Evolutionary conservation across 306 rosid genomes (phyloP).

Genomic region (Cucumis cinereus): DNA sequence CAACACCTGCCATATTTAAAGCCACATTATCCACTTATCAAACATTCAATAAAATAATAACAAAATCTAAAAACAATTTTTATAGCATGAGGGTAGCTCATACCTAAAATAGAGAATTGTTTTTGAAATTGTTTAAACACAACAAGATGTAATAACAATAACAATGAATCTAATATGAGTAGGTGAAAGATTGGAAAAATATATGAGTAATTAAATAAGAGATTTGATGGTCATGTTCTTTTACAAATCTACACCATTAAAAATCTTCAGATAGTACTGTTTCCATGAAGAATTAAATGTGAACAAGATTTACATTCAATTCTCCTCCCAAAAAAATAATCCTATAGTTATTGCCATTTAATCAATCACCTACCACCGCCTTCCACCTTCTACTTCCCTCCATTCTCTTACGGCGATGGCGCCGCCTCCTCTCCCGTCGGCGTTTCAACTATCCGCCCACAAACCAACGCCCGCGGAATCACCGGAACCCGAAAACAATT

Average conservation of each 20-base stretch:
- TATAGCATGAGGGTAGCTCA: too few relatives aligned
- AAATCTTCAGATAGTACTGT: slow-evolving; percentile 10
- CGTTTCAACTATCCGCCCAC: slow-evolving; percentile 20
- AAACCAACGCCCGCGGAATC: slow-evolving; percentile 48
- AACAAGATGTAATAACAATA: too few relatives aligned
- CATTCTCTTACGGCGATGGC: background rate
- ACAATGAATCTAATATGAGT: too few relatives aligned
- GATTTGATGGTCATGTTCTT: background rate
- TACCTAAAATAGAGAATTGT: too few relatives aligned
- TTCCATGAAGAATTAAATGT: slow-evolving; percentile 1
- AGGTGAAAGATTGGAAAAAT: background rate
- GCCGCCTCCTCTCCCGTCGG: background rate
- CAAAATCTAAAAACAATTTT: background rate
- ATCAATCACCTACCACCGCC: background rate
- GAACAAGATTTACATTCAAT: background rate
- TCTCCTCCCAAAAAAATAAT: background rate
- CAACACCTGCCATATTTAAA: background rate
- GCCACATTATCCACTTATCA: background rate
- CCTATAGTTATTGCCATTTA: slow-evolving; percentile 1
- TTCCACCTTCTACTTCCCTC: background rate
- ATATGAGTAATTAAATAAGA: background rate
- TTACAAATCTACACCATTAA: slow-evolving; percentile 1
- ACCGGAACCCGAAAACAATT: slow-evolving; percentile 65
- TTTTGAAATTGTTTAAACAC: too few relatives aligned
- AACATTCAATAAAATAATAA: background rate